Percentiles rank a stretch among this genome's conserved stretches.
These are phyloP conservation scores for Spatholobus suberectus DNA, from an alignment of 306 rosid genomes.

Conservation along the genomic window DNA sequence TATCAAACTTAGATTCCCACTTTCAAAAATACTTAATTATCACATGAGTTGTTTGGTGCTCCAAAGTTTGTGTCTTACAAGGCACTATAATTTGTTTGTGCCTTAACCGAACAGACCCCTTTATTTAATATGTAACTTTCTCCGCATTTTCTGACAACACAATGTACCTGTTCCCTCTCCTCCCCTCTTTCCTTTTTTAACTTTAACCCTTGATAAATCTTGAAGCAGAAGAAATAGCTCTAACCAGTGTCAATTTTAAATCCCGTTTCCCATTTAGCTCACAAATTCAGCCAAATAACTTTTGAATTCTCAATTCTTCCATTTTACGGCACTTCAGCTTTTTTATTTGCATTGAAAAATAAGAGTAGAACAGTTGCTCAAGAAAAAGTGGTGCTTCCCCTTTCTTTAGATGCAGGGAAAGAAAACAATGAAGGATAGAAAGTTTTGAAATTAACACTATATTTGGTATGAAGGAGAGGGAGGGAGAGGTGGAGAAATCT, in stretches of 20 bases:
- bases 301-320: not conserved
- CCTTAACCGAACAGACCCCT: not conserved
- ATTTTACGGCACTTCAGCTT: not conserved
- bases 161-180: not conserved
- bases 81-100: not conserved
- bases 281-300: not conserved
- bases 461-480: no score
- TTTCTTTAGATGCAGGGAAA: not conserved
- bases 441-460: no score
- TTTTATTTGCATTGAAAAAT: not conserved
- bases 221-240: not conserved
- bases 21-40: not conserved
- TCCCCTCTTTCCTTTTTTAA: not conserved
- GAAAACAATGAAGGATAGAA: not conserved
- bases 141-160: not conserved
- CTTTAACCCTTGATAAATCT: not conserved
- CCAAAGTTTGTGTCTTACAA: not conserved
- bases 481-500: no score
- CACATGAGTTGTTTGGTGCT: slow-evolving; percentile 13
- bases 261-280: not conserved
- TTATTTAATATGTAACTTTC: slow-evolving; percentile 5
- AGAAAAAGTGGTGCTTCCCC: not conserved
- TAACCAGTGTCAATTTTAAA: not conserved
- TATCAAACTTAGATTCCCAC: not conserved
- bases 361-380: not conserved